Evolutionary conservation across 768 basidiomycete genomes (phyloP), one percentile per base, ranked within the genome.

Genomic region (Mrakia gelida): DNA sequence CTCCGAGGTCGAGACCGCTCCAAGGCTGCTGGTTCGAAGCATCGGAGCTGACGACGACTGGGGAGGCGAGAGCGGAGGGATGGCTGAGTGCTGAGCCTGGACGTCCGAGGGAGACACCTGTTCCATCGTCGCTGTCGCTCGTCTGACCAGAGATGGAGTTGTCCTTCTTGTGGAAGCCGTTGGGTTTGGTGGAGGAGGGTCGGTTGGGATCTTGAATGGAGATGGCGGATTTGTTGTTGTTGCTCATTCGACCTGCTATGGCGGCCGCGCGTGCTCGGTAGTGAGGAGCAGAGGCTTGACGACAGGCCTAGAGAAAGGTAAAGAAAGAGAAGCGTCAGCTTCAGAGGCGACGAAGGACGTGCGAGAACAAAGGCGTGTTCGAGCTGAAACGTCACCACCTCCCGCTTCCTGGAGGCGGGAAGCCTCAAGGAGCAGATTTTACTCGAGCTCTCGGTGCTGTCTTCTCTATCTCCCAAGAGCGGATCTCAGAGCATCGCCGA

Each of bases 191-290:
- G 70, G 84, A 82, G 38, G 81, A 77, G 11, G 82, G 81, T 26
- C 81, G 84, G 76, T 82, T 95, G 28, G 95, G 95, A 84, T 98
- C 93, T 77, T 92, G 91, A 84, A 96, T 98, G 65, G 93, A 90
- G 79, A 97, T 92, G 59, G 93, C 92, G 43, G 92, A 89, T 85
- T 94, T 95, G 61, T 92, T 87, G 79, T 80, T 79, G 75, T 82
- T 82, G 52, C 92, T 89, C 23, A 91, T 92, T 68, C 97, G 90
- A 28, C 93, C 92, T 52, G 94, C 93, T 88, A 98, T 91, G 71
- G 95, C 95, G 79, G 92, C 95, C n/a, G 94, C 92, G 70, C 95
- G 89, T 18, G 97, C 97, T 75, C 96, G 91, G 83, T 97, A 95
- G 84, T 98, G 95, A 0, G 94, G 93, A 3, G 92, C 91, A 77